Evolutionary conservation across 345 rosid genomes (phyloP).

Genomic region (Barbarea vulgaris): DNA sequence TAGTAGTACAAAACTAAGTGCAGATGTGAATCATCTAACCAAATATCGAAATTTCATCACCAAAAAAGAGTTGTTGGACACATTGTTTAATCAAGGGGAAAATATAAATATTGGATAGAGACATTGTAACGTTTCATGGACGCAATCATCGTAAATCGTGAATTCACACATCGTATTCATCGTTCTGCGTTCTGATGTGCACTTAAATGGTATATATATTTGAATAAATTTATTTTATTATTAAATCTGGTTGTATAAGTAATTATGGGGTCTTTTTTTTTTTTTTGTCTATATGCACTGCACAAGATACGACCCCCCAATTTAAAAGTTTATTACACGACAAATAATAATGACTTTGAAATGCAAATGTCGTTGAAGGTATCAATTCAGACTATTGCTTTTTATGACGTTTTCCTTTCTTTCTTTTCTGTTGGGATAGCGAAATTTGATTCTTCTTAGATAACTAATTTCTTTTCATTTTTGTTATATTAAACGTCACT

Average conservation of each 20-base stretch:
- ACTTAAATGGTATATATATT: slow-evolving; percentile 1
- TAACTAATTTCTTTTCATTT: slow-evolving; percentile 1
- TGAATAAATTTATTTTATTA: slow-evolving; percentile 6
- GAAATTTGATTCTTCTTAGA: slow-evolving; percentile 36
- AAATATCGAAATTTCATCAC: slow-evolving; percentile 4
- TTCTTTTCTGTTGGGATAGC: slow-evolving; percentile 31
- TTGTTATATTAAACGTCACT: slow-evolving; percentile 19
- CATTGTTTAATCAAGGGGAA: neutral
- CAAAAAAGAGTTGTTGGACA: slow-evolving; percentile 18
- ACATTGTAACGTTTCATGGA: slow-evolving; percentile 35
- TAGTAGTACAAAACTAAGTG: neutral
- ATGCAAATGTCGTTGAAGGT: slow-evolving; percentile 38
- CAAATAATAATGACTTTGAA: slow-evolving; percentile 33
- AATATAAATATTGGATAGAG: slow-evolving; percentile 8
- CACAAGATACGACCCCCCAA: slow-evolving; percentile 37
- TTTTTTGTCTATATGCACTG: slow-evolving; percentile 33
- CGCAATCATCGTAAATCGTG: slow-evolving; percentile 34
- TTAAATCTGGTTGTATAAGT: slow-evolving; percentile 3
- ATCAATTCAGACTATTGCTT: slow-evolving; percentile 35
- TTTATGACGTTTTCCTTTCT: slow-evolving; percentile 32
- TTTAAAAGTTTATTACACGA: slow-evolving; percentile 34
- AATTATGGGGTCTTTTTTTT: neutral
- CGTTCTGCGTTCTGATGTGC: slow-evolving; percentile 28
- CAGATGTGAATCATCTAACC: slow-evolving; percentile 22
- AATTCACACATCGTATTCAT: slow-evolving; percentile 36